These are phyloP conservation scores for Tephrocybe rancida DNA, from an alignment of 768 basidiomycete genomes.

Conservation along the genomic window DNA sequence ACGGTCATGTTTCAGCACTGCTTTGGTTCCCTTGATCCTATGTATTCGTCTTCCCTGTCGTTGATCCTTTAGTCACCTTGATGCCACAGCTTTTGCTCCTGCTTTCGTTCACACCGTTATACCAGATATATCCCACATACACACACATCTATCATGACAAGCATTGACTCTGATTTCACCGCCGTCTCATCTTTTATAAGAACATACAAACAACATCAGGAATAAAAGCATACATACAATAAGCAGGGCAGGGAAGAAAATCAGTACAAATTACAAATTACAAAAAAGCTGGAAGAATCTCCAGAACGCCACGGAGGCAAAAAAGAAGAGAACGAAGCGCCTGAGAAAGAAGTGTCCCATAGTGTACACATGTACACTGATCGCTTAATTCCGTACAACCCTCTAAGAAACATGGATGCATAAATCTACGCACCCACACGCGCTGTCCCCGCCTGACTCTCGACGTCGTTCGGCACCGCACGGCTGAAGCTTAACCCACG, in stretches of 20 bases:
- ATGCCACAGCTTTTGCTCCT: no score
- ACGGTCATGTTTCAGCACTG: background rate
- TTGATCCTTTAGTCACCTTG: no score
- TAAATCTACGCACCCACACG: conserved; percentile 20
- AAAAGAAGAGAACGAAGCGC: background rate
- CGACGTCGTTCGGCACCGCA: conserved; percentile 26
- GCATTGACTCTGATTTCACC: no score
- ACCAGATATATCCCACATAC: background rate
- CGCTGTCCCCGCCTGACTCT: conserved; percentile 29
- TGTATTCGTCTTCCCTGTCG: background rate
- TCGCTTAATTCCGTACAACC: background rate
- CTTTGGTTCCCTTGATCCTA: background rate
- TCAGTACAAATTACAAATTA: background rate
- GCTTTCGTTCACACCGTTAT: background rate
- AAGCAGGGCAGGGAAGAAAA: background rate
- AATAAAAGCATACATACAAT: background rate
- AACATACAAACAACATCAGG: background rate
- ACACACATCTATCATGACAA: no score
- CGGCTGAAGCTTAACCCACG: conserved; percentile 22
- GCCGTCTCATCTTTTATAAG: background rate
- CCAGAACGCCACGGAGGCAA: background rate
- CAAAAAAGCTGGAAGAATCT: background rate
- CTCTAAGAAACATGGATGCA: background rate
- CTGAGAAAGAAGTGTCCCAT: background rate
- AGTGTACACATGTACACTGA: background rate